Evolutionary conservation across 2,329 filamentous ascomycete species (phyloP), one percentile per base, ranked within the genome.

Genomic region (Alternaria postmessia): DNA sequence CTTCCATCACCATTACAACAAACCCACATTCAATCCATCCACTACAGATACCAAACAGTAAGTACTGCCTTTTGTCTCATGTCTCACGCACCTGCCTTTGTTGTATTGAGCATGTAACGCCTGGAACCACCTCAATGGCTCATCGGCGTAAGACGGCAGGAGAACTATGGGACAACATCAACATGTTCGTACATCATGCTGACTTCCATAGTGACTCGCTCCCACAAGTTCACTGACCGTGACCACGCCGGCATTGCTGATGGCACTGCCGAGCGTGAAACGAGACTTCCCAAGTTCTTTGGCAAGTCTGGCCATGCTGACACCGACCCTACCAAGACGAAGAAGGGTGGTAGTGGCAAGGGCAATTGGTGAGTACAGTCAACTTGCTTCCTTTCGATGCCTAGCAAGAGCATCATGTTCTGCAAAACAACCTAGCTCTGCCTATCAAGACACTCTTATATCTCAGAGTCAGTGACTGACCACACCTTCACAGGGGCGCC

Each of bases 201-300:
- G 46, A 49, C 46, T 34, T 36, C 46, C n/a, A 9, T 24, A 97
- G 94, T 99, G 94, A 97, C 95, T 84, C 94, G 95, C 80, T 96
- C 94, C 68, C 92, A 94, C 88, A 99, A 98, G 86, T 88, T 86
- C 84, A 96, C 93, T 83, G 93, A 96, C 81, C 94, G 94, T 82
- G 91, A 96, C 85, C 91, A 97, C 83, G 88, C 88, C 73, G 91
- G 87, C 75, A 82, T 92, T 69, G 89, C 90, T 68, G 91, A 95
- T 72, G 91, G 91, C 77, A 89, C 87, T 59, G 89, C 87, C 63
- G 80, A 85, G 52, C 84, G 88, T 56, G 86, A 91, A 66, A 91
- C 95, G 69, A 87, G 90, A 73, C 83, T 96, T 28, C 94, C 95
- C 75, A 92, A 93, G 76, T 98, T 91, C 87, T 98, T 98, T 79